Base-by-base conservation (phyloP, 148 eudicot species). In the Chenopodium berlandieri region DNA sequence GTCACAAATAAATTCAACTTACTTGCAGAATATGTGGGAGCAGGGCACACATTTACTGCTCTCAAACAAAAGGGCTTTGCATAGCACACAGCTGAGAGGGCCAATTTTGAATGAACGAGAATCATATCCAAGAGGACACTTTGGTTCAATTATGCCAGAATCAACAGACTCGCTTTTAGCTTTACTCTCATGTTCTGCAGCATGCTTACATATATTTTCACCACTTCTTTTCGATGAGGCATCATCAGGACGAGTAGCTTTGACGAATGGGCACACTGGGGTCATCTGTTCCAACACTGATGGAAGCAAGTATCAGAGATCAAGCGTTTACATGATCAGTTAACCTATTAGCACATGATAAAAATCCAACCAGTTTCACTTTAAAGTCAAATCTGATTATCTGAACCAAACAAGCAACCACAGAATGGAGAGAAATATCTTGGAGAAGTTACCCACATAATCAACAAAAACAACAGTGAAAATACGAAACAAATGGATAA, bases 81-180 rank as follows among this genome's bases (percentile, higher is more conserved):
- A 95, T 77, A 94, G 85, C 74, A 95, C 81, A 87, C 99, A 95
- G 85, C 99, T 94, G 76, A 92, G 91, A 66, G 99, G 99, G 48
- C 99, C 99, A 9, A 95, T 72, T 87, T 95, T 95, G 79, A 95
- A 95, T 40, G 98, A 88, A 76, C 86, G 87, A 78, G 99, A 89
- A 88, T 95, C 99, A 82, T 93, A 95, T 88, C 99, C 99, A 80
- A 92, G 89, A 16, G 99, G 99, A 74, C 97, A 95, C 87, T 95
- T 95, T 3, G 97, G 83, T 78, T 94, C 81, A 81, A 88, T 82
- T 23, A 22, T 74, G 9, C 87, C 68, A 50, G 92, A 85, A 70
- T 88, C 90, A 46, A 52, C 83, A 75, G 92, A 83, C 72, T 91
- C 93, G 60, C 73, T 89, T 82, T 85, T 90, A 47, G 78, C 60